Base-by-base conservation (phyloP, 2,329 filamentous ascomycete genomes). In the Cladosporium sp. region DNA sequence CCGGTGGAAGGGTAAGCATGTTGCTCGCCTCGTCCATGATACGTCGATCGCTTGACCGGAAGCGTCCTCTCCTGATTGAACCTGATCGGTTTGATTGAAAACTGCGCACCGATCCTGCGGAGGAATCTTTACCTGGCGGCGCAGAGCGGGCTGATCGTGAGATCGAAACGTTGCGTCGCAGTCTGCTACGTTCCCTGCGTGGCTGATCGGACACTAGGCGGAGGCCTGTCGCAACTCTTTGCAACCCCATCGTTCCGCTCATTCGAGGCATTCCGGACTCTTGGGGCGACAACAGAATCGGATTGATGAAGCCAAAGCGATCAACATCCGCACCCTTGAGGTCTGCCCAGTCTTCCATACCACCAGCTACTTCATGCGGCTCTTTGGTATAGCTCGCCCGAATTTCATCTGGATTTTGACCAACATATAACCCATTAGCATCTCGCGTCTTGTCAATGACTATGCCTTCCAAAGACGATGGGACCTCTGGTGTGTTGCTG, bases 321-420 rank as follows among this genome's bases (percentile, higher is more conserved):
- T 89, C 87, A 3, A 89, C 86, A 67, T 88, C 83, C 16, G 79
- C 83, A 6, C 81, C 84, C 21, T 84, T 80, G 12, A 89, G 77
- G 73, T 89, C 82, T 67, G 85, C 81, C 87, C 87, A 89, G 69
- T 89, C 86, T 69, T 89, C 87, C 58, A 88, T 82, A 2, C 87
- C 87, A 8, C 87, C 87, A 26, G 87, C 86, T 35, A 85, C 75
- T 75, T 89, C 87, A 59, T 81, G 78, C 12, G 82, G 78, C 68
- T 88, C 84, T 69, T 83, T 70, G 28, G 65, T 66, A 64, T 74
- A 74, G 62, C 66, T 70, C 21, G 53, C 53, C 31, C 64, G 28
- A 18, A 62, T 49, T 2, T 62, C 50, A 16, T 65, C 57, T 18
- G 63, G 63, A 6, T 55, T 56, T 8, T 55, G 53, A 14, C 35